Evolutionary conservation across 2,329 filamentous ascomycete species (phyloP), one percentile per base, ranked within the genome.

Genomic region (Neonectria faginata): DNA sequence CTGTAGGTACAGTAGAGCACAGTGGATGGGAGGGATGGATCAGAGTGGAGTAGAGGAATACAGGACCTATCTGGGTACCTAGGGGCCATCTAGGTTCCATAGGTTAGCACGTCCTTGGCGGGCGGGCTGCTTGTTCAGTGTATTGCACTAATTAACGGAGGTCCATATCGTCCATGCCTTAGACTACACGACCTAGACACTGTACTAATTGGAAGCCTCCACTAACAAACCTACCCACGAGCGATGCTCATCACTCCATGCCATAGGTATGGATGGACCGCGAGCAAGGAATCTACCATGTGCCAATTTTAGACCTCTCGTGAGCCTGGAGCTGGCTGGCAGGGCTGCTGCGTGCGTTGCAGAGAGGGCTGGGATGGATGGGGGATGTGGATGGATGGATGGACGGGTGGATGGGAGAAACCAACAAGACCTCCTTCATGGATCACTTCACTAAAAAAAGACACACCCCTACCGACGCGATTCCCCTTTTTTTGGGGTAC

Each of bases 371-470:
- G 60, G 60, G 60, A 52, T 25, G 60, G 60, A 36, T 48, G 54
- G 31, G 36, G 20, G 39, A 31, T 22, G 33, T 25, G 60, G 60
- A 36, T 53, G 54, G 39, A 31, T 22, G 33, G 25, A 25, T 57
- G 41, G 53, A 47, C 48, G 41, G 53, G 36, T 14, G 20, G n/a
- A n/a, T n/a, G 39, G 57, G 50, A 45, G 12, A 44, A 57, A 14
- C 55, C n/a, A n/a, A n/a, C 60, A 54, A 54, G 48, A 55, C 60
- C 41, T 44, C 22, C 51, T 22, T 22, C 20, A 60, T 57, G 48
- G 50, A 63, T 52, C 25, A 39, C 47, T 33, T 64, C 61, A 53
- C 51, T 64, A 64, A 64, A 64, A 64, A 64, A 59, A 64, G 61
- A 64, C 60, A 62, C 44, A 31, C 36, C 29, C 56, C 29, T 53